Evolutionary conservation across 2,329 filamentous ascomycete species (phyloP).

Genomic region (Fusarium sp.): DNA sequence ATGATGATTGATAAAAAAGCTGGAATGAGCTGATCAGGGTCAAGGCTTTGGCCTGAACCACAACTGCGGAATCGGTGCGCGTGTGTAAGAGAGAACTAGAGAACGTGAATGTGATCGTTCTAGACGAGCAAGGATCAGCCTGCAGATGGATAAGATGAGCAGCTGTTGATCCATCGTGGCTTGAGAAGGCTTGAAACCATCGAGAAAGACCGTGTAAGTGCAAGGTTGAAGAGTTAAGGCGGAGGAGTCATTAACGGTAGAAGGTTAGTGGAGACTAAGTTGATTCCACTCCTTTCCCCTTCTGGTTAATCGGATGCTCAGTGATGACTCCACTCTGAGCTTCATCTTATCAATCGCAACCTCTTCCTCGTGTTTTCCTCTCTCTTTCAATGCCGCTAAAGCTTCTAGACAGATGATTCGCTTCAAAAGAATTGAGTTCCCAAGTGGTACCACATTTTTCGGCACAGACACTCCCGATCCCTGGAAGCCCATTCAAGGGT

Average conservation of each 20-base stretch:
- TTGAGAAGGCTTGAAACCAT: constrained; percentile 32
- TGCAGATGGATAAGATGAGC: constrained; percentile 29
- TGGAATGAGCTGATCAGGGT: constrained; percentile 13
- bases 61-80: constrained; percentile 23
- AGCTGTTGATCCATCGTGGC: constrained; percentile 29
- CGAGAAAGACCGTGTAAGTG: constrained; percentile 19
- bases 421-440: constrained; percentile 5
- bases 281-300: neutral
- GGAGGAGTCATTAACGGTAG: neutral
- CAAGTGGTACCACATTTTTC: constrained; percentile 2
- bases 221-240: neutral
- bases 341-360: constrained; percentile 45
- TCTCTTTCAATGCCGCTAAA: constrained; percentile 6
- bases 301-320: neutral
- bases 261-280: neutral
- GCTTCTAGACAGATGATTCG: constrained; percentile 10
- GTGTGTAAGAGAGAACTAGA: neutral
- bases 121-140: constrained; percentile 1
- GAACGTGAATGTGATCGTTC: constrained; percentile 1
- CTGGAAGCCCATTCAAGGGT: constrained; percentile 1
- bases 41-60: constrained; percentile 13
- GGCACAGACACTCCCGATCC: constrained; percentile 20
- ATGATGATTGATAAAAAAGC: constrained; percentile 9
- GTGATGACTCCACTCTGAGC: constrained; percentile 6
- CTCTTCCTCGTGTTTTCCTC: constrained; percentile 1